A percentile compares a stretch with the other conserved stretches of the same genome.
Evolutionary conservation across 805 yeast genomes (phyloP).

Genomic region (Hanseniaspora mollemarum): DNA sequence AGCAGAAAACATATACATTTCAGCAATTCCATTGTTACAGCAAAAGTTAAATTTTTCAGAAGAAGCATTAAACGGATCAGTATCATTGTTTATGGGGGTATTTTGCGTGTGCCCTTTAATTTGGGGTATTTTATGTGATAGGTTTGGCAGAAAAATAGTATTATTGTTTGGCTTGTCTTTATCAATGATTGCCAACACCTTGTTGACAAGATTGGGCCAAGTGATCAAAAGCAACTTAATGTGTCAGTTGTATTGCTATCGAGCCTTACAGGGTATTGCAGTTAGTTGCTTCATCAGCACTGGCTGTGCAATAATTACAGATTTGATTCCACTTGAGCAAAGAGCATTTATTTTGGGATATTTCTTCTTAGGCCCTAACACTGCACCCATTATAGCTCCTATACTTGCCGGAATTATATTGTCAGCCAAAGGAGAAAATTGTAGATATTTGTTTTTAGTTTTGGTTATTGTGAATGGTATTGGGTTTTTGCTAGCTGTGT

Average conservation of each 20-base stretch:
- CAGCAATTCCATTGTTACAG: constrained; percentile 39
- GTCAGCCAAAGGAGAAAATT: constrained; percentile 24
- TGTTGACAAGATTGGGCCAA: constrained; percentile 38
- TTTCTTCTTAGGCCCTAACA: constrained; percentile 74
- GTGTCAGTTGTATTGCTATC: constrained; percentile 48
- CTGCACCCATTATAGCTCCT: constrained; percentile 81
- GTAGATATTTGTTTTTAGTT: constrained; percentile 78
- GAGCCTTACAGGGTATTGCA: constrained; percentile 68
- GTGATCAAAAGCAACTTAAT: constrained; percentile 41
- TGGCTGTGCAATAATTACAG: constrained; percentile 86
- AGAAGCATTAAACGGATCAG: constrained; percentile 43
- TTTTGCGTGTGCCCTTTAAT: constrained; percentile 46
- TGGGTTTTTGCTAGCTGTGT: constrained; percentile 40
- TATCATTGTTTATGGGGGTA: constrained; percentile 46
- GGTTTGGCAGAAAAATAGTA: constrained; percentile 54
- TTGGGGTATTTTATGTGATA: constrained; percentile 48
- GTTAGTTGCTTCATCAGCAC: constrained; percentile 81
- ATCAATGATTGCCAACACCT: constrained; percentile 51
- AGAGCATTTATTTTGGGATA: constrained; percentile 77
- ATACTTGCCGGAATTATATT: constrained; percentile 71
- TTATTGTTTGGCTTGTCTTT: constrained; percentile 46
- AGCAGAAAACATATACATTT: constrained; percentile 48
- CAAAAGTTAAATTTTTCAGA: constrained; percentile 33
- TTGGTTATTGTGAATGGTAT: constrained; percentile 55
- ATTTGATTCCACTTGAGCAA: constrained; percentile 51